Evolutionary conservation across 768 basidiomycete genomes (phyloP).

Genomic region (Phanerochaete sordida): DNA sequence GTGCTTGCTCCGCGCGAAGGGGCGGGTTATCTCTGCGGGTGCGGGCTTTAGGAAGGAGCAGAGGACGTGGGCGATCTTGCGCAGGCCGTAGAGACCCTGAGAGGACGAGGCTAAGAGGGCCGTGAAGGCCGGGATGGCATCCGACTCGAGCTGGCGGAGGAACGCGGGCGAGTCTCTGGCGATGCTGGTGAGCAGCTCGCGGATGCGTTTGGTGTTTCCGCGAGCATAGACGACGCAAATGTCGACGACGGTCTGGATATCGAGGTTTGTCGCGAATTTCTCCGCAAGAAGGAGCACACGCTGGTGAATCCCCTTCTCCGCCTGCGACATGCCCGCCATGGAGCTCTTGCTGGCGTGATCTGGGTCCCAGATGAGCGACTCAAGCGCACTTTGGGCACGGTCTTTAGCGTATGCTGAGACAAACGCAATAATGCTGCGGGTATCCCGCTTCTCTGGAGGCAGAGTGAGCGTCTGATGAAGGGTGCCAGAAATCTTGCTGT

Average conservation of each 20-base stretch:
- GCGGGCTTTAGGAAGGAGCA: conserved; percentile 49
- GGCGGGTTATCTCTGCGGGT: conserved; percentile 44
- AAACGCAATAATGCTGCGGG: conserved; percentile 43
- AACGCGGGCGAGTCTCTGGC: conserved; percentile 30
- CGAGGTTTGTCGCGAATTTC: conserved; percentile 44
- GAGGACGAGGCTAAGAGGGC: conserved; percentile 39
- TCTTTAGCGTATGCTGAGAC: conserved; percentile 58
- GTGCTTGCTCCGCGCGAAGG: conserved; percentile 47
- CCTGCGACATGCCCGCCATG: conserved; percentile 23
- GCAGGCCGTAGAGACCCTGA: conserved; percentile 57
- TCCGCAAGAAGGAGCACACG: conserved; percentile 55
- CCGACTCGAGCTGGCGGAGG: conserved; percentile 23
- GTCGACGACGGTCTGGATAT: conserved; percentile 56
- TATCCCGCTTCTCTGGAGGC: conserved; percentile 44
- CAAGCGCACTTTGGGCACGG: conserved; percentile 46
- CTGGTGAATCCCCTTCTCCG: conserved; percentile 45
- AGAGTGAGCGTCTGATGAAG: conserved; percentile 47
- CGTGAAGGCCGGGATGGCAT: conserved; percentile 58
- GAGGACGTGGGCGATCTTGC: conserved; percentile 60
- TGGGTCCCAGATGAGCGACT: conserved; percentile 56
- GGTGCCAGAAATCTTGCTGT: conserved; percentile 42
- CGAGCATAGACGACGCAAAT: conserved; percentile 54
- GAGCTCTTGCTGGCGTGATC: conserved; percentile 1
- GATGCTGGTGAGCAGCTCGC: conserved; percentile 40
- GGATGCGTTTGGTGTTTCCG: conserved; percentile 40